These are phyloP conservation scores for Ephemerocybe angulata DNA, from an alignment of 768 basidiomycete species.

Conservation along the genomic window DNA sequence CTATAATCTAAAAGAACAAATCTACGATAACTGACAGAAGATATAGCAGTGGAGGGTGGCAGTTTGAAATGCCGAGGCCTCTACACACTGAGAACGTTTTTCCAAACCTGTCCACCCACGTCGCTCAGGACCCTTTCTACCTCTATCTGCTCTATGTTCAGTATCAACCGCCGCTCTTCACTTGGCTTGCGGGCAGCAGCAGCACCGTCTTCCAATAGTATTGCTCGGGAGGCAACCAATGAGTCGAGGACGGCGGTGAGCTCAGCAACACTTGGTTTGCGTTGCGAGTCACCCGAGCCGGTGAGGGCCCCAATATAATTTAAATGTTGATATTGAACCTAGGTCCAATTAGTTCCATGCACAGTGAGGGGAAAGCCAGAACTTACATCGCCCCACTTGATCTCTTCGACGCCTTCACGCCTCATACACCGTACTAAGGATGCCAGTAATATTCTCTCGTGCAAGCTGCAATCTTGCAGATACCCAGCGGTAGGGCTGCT, in stretches of 20 bases:
- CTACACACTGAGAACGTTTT: conserved; percentile 41
- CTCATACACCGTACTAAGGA: conserved; percentile 79
- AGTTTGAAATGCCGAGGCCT: background rate
- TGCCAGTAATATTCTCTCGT: conserved; percentile 85
- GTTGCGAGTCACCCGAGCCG: conserved; percentile 51
- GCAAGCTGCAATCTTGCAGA: conserved; percentile 76
- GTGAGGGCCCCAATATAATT: conserved; percentile 65
- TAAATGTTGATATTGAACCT: conserved; percentile 77
- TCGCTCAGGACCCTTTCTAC: conserved; percentile 84
- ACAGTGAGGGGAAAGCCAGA: no score
- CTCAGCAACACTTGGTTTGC: conserved; percentile 59
- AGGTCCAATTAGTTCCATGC: background rate
- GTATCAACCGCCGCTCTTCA: conserved; percentile 65
- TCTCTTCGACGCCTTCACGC: conserved; percentile 82
- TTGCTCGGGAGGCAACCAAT: conserved; percentile 70
- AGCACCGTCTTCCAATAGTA: conserved; percentile 66
- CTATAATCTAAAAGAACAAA: no score
- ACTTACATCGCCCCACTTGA: conserved; percentile 78
- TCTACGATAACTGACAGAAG: no score
- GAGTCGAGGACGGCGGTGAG: conserved; percentile 70
- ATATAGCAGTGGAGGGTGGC: no score
- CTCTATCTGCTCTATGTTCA: conserved; percentile 83
- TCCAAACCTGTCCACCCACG: conserved; percentile 69
- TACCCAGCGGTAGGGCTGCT: conserved; percentile 87
- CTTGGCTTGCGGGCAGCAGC: conserved; percentile 51